Percentiles rank a stretch among this genome's conserved stretches.
phyloP scores from a whole-genome alignment of 2,329 filamentous ascomycete species.

The Fusarium tuaranense region DNA sequence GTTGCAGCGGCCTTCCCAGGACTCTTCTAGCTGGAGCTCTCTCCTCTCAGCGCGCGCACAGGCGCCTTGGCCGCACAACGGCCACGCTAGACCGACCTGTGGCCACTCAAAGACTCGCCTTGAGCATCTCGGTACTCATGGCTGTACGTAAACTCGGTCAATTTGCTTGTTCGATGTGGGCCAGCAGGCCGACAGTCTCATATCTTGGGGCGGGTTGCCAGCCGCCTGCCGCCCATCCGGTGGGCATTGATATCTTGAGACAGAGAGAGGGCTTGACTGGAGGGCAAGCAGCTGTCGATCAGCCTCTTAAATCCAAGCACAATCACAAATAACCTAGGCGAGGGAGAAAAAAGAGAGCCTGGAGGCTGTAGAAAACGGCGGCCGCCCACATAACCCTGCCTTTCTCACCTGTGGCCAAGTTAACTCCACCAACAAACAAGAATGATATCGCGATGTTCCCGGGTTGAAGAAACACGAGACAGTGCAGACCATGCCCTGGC shows the following conservation, averaged over 20 bases:
- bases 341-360: background rate
- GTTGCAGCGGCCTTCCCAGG: background rate
- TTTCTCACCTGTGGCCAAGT: background rate
- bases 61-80: constrained; percentile 5
- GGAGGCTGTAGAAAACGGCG: background rate
- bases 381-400: background rate
- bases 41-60: constrained; percentile 6
- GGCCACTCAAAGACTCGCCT: background rate
- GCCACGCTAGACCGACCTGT: constrained; percentile 12
- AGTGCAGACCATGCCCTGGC: background rate
- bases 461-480: background rate
- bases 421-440: constrained; percentile 21
- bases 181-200: constrained; percentile 6
- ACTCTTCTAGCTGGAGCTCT: background rate
- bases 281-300: background rate
- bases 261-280: background rate
- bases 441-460: constrained; percentile 2
- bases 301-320: background rate
- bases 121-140: constrained; percentile 1
- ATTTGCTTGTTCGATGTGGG: constrained; percentile 9
- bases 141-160: constrained; percentile 20
- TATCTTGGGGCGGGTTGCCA: constrained; percentile 7
- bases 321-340: background rate
- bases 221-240: background rate
- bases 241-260: background rate